Conservation (phyloP, 1,284 basidiomycete species). For the Megacollybia platyphylla region DNA sequence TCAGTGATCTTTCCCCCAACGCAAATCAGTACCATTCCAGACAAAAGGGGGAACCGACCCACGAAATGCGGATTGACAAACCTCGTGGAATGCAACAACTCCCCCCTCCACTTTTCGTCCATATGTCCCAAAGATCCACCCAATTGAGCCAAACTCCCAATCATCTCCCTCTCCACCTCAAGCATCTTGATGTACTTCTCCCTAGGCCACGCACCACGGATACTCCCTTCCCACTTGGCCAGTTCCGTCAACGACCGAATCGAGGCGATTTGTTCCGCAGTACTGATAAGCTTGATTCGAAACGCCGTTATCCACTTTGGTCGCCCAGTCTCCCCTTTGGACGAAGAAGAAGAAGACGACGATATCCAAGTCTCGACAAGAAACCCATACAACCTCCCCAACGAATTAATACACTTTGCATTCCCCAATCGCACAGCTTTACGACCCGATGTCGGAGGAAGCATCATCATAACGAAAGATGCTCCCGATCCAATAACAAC, state of each 20-base stretch:
- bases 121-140: slow-evolving; percentile 26
- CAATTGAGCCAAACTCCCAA: slow-evolving; percentile 26
- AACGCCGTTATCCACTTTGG: slow-evolving; percentile 15
- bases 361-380: slow-evolving; percentile 32
- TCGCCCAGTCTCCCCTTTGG: slow-evolving; percentile 7
- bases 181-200: slow-evolving; percentile 31
- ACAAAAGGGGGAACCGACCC: slow-evolving; percentile 1
- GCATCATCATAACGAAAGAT: slow-evolving; percentile 33
- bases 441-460: slow-evolving; percentile 37
- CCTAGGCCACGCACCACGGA: slow-evolving; percentile 37
- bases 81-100: slow-evolving; percentile 26
- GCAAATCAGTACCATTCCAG: not conserved
- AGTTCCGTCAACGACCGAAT: slow-evolving; percentile 22
- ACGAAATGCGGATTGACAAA: slow-evolving; percentile 32
- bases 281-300: slow-evolving; percentile 17
- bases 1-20: slow-evolving; percentile 23
- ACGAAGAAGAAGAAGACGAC: not conserved
- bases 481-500: slow-evolving; percentile 35
- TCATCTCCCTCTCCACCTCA: slow-evolving; percentile 28
- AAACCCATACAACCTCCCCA: slow-evolving; percentile 26
- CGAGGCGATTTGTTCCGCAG: slow-evolving; percentile 23
- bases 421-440: slow-evolving; percentile 33
- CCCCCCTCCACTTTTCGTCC: slow-evolving; percentile 21
- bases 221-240: slow-evolving; percentile 33
- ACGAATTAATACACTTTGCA: slow-evolving; percentile 22